phyloP scores from a whole-genome alignment of 495 filamentous ascomycete genomes.

The Penicillium samsonianum region DNA sequence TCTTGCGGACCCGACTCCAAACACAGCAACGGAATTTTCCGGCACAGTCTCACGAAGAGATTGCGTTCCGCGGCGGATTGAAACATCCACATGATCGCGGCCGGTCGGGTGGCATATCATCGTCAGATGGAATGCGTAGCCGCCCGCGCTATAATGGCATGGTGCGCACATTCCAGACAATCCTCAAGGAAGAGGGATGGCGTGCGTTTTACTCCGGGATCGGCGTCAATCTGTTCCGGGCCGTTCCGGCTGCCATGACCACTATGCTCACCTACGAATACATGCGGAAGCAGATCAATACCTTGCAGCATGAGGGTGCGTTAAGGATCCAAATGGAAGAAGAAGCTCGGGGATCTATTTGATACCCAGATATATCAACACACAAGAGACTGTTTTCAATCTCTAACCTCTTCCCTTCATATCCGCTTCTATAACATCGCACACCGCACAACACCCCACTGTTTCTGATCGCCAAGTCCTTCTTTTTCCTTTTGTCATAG shows the following conservation, averaged over 20 bases:
- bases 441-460: too few species aligned
- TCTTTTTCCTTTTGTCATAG: conserved; percentile 6
- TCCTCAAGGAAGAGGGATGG: conserved; percentile 91
- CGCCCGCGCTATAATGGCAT: conserved; percentile 78
- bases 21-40: conserved; percentile 69
- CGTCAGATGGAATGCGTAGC: conserved; percentile 58
- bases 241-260: conserved; percentile 91
- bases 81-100: conserved; percentile 46
- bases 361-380: conserved; percentile 14
- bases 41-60: conserved; percentile 48
- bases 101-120: conserved; percentile 47
- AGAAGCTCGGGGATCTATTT: conserved; percentile 24
- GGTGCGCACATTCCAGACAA: conserved; percentile 77
- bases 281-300: conserved; percentile 60
- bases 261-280: conserved; percentile 98
- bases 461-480: not conserved
- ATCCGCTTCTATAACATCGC: conserved; percentile 4
- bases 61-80: conserved; percentile 66
- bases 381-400: conserved; percentile 3
- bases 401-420: conserved; percentile 6
- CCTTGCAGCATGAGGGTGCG: conserved; percentile 52
- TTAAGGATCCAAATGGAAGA: conserved; percentile 35
- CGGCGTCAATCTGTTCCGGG: conserved; percentile 96
- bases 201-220: conserved; percentile 96
- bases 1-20: conserved; percentile 85